phyloP scores from a whole-genome alignment of 306 rosid genomes.

The Spatholobus suberectus region DNA sequence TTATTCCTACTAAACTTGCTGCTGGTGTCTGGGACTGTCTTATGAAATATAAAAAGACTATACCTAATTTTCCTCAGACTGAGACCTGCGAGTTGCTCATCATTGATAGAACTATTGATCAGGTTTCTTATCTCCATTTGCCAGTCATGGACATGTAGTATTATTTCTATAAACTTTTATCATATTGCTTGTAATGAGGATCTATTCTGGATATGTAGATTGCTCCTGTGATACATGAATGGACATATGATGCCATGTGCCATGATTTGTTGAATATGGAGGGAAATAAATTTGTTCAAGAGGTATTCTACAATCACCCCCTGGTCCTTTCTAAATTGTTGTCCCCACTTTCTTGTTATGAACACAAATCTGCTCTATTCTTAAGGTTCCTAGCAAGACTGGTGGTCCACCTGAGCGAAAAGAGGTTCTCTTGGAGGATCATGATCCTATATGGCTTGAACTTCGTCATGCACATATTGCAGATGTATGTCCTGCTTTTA shows the following conservation, averaged over 20 bases:
- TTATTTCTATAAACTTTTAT: slow-evolving; percentile 24
- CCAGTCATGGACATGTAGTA: slow-evolving; percentile 33
- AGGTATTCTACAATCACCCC: slow-evolving; percentile 54
- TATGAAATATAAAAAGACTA: slow-evolving; percentile 71
- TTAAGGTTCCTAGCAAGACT: slow-evolving; percentile 78
- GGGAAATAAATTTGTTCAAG: slow-evolving; percentile 89
- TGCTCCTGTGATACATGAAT: slow-evolving; percentile 94
- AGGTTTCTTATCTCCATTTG: slow-evolving; percentile 68
- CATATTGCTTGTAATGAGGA: slow-evolving; percentile 46
- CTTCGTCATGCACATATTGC: slow-evolving; percentile 98
- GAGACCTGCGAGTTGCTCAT: slow-evolving; percentile 96
- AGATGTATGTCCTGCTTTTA: slow-evolving; percentile 61
- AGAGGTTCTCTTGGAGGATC: slow-evolving; percentile 93
- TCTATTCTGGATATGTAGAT: slow-evolving; percentile 67
- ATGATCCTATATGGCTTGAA: slow-evolving; percentile 97
- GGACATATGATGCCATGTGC: slow-evolving; percentile 98
- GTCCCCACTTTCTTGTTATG: slow-evolving; percentile 21
- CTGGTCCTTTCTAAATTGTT: slow-evolving; percentile 29
- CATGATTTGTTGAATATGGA: slow-evolving; percentile 88
- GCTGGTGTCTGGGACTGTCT: slow-evolving; percentile 94
- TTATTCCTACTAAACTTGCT: slow-evolving; percentile 94
- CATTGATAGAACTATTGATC: slow-evolving; percentile 95
- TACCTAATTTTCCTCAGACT: slow-evolving; percentile 82
- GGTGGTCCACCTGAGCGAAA: slow-evolving; percentile 84
- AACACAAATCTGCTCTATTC: slow-evolving; percentile 35